Base-by-base conservation (phyloP, 768 basidiomycete species). In the Calocybe indica region DNA sequence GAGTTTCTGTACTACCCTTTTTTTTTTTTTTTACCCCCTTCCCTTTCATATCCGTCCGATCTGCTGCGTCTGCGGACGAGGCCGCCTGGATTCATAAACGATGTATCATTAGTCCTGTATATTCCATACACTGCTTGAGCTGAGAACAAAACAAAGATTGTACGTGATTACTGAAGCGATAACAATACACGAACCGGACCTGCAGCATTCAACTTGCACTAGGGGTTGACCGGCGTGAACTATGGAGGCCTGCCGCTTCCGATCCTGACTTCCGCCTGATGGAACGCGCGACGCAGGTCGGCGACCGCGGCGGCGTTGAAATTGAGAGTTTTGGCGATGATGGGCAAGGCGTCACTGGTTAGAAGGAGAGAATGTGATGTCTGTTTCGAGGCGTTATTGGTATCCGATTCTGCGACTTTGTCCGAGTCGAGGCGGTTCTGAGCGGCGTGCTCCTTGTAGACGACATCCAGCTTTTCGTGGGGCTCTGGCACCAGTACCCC, bases 241-340 rank as follows among this genome's bases (percentile, higher is more conserved):
- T 22, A 22, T 22, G 22, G 22, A 22, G 22, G 22, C 36, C 48
- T 42, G 6, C 50, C 50, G 38, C 54, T 66, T 40, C 56, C 44
- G 7, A 67, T 58, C 48, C 73, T 63, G 40, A 66, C 52, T 42
- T 64, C 54, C 5, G 73, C 73, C 56, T 90, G 87, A 50, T 81
- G 79, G 9, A 88, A 60, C 5, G 86, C 88, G 33, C 85, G 77
- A 53, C 76, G 69, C 38, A 89, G 60, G 55, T 83, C 78, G 32
- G 69, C 63, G 28, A 66, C 68, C 29, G 75, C 68, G 22, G 64
- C 67, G 30, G 66, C 54, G 7, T 75, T 67, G 28, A 86, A 63
- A 8, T 61, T 63, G 41, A 85, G 76, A 9, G 68, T 45, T 7
- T 63, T 53, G 12, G 78, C 55, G 43, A 89, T 73, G 15, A 57